phyloP scores from a whole-genome alignment of 139 green algal species.

The Ettlia oleoabundans region DNA sequence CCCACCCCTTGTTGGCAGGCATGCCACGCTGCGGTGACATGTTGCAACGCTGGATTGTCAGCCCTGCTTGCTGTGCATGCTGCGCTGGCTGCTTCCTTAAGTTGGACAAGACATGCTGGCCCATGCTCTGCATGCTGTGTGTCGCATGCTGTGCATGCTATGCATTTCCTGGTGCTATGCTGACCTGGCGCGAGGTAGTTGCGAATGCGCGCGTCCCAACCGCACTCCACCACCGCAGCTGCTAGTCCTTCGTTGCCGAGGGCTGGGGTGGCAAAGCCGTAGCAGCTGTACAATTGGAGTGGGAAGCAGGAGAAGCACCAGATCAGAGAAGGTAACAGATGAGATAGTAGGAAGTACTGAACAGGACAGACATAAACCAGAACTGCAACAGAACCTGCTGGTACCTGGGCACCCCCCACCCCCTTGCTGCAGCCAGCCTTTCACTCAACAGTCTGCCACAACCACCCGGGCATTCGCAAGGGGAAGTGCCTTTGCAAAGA shows the following conservation, averaged over 20 bases:
- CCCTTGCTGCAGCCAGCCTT: too few relatives aligned
- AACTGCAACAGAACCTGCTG: too few relatives aligned
- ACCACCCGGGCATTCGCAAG: too few relatives aligned
- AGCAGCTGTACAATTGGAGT: constrained; percentile 9
- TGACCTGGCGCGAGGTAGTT: constrained; percentile 69
- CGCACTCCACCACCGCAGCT: constrained; percentile 53
- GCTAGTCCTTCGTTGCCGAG: constrained; percentile 78
- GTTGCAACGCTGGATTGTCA: too few relatives aligned
- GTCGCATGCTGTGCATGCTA: background rate
- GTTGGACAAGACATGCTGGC: background rate
- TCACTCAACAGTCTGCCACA: too few relatives aligned
- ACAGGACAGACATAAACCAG: too few relatives aligned
- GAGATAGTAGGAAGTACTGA: too few relatives aligned
- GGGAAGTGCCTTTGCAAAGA: too few relatives aligned
- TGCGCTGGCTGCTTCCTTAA: too few relatives aligned
- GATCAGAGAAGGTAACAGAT: background rate
- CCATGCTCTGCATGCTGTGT: background rate
- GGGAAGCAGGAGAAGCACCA: background rate
- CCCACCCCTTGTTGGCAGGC: background rate
- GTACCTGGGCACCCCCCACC: too few relatives aligned
- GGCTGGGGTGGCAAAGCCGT: constrained; percentile 74
- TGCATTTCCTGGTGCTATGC: background rate
- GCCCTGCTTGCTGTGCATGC: too few relatives aligned
- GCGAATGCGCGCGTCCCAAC: constrained; percentile 64
- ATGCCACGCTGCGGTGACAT: background rate